phyloP scores from a whole-genome alignment of 2,329 filamentous ascomycete species.

The Apiospora rasikravindrae region DNA sequence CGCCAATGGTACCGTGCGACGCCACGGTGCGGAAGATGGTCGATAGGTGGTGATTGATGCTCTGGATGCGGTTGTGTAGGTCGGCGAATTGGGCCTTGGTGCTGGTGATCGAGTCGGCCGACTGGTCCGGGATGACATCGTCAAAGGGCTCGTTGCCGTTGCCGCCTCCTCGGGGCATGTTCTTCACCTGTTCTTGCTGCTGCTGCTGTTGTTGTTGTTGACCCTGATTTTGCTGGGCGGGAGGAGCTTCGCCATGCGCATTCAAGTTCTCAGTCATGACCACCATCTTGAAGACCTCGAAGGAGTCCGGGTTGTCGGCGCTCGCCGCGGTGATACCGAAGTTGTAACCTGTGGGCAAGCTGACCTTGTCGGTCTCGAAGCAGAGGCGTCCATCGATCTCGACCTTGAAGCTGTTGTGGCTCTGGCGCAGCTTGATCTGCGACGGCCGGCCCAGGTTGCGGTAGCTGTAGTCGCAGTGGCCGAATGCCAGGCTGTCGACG shows the following conservation, averaged over 20 bases:
- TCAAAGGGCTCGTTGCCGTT: conserved; percentile 41
- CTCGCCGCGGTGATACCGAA: conserved; percentile 89
- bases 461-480: conserved; percentile 89
- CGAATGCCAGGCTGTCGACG: conserved; percentile 87
- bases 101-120: conserved; percentile 53
- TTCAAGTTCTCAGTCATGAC: conserved; percentile 63
- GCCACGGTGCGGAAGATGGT: conserved; percentile 65
- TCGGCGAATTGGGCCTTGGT: conserved; percentile 76
- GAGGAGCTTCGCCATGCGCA: conserved; percentile 38
- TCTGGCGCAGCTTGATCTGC: conserved; percentile 75
- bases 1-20: conserved; percentile 54
- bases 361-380: conserved; percentile 82
- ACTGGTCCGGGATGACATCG: conserved; percentile 52
- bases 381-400: conserved; percentile 80
- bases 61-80: conserved; percentile 82
- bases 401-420: conserved; percentile 71
- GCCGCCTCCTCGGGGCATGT: conserved; percentile 17
- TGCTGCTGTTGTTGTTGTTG: conserved; percentile 40
- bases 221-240: conserved; percentile 41
- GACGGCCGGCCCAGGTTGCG: conserved; percentile 89
- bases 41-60: conserved; percentile 70
- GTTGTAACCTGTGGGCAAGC: conserved; percentile 78
- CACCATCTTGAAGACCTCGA: conserved; percentile 88
- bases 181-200: conserved; percentile 33
- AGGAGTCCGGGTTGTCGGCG: conserved; percentile 90